Percentiles rank a stretch among this genome's conserved stretches.
Evolutionary conservation across 73 alveolate species (phyloP).

Genomic region (Symbiodinium natans): DNA sequence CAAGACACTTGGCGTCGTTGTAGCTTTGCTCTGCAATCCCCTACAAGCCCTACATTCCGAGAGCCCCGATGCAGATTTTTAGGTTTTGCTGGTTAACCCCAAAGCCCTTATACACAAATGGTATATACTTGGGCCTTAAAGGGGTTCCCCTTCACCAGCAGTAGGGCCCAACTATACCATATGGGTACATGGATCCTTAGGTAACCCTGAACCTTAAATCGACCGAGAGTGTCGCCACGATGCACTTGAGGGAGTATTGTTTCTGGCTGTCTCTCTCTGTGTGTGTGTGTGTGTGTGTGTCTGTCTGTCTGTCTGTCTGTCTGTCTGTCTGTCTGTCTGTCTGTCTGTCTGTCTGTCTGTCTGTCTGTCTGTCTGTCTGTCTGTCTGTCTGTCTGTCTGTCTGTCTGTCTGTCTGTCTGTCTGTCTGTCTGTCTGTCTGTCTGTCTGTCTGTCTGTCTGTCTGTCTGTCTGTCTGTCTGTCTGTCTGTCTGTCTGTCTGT

Average conservation of each 20-base stretch:
- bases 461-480: slow-evolving; percentile 28
- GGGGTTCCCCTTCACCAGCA: no score
- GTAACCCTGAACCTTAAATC: no score
- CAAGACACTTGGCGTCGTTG: background rate
- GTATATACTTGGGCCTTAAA: no score
- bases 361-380: slow-evolving; percentile 32
- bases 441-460: slow-evolving; percentile 19
- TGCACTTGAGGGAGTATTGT: no score
- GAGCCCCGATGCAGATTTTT: no score
- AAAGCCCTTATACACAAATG: no score
- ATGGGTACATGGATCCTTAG: no score
- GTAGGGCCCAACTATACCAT: no score
- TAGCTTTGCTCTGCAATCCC: no score
- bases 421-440: slow-evolving; percentile 28
- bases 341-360: slow-evolving; percentile 32
- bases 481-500: slow-evolving; percentile 28
- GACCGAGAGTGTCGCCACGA: no score
- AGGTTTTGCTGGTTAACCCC: no score
- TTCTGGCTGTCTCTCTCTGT: background rate
- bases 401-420: slow-evolving; percentile 32
- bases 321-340: slow-evolving; percentile 32
- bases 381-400: slow-evolving; percentile 28
- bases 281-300: slow-evolving; percentile 6
- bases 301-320: slow-evolving; percentile 24
- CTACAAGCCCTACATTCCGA: no score